Percentiles rank a stretch among this genome's conserved stretches.
These are phyloP conservation scores for Epithemia pelagica DNA, from an alignment of 108 stramenopile genomes.

Conservation along the genomic window DNA sequence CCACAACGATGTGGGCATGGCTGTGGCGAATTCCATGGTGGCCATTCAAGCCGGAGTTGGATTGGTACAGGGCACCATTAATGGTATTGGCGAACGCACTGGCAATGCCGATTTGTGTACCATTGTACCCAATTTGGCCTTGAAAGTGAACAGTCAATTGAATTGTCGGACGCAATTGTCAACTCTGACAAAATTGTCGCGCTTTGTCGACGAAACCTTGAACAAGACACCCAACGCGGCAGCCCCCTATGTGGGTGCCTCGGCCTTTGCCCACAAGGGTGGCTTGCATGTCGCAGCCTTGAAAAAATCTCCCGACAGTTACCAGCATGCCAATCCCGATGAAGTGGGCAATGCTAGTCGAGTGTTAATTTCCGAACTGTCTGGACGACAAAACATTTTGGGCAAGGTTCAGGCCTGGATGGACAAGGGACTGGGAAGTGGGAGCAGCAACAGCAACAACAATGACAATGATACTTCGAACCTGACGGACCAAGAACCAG, in stretches of 20 bases:
- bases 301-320: conserved; percentile 70
- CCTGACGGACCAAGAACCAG: conserved; percentile 4
- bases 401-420: conserved; percentile 72
- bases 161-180: conserved; percentile 47
- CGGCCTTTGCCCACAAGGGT: conserved; percentile 95
- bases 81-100: conserved; percentile 90
- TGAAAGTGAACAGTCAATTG: conserved; percentile 62
- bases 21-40: conserved; percentile 82
- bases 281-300: conserved; percentile 91
- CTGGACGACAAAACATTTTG: conserved; percentile 87
- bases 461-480: conserved; percentile 5
- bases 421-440: conserved; percentile 18
- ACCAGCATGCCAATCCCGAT: conserved; percentile 87
- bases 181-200: conserved; percentile 70
- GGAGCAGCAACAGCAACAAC: not conserved
- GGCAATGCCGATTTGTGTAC: conserved; percentile 91
- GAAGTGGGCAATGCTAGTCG: conserved; percentile 81
- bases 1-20: conserved; percentile 93
- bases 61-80: conserved; percentile 88
- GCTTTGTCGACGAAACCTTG: conserved; percentile 85
- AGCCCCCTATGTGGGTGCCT: conserved; percentile 82
- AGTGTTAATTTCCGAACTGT: conserved; percentile 79
- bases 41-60: conserved; percentile 75
- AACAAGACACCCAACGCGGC: conserved; percentile 64
- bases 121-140: conserved; percentile 75